These are phyloP conservation scores for Dorcoceras hygrometricum DNA, from an alignment of 257 asterid species.

Conservation along the genomic window DNA sequence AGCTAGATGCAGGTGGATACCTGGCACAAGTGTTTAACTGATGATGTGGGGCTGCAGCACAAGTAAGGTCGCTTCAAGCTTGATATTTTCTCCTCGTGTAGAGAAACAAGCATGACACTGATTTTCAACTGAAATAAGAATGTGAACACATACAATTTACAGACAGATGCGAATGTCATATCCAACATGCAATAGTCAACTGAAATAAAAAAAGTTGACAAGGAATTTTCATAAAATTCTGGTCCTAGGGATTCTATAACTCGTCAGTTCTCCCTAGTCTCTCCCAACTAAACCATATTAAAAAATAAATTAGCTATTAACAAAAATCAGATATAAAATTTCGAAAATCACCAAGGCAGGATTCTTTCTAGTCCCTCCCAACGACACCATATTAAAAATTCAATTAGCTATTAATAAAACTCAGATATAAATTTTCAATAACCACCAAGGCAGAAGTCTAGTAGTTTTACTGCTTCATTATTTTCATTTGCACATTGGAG, in stretches of 20 bases:
- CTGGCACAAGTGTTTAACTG: slow-evolving; percentile 74
- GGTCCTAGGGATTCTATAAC: slow-evolving; percentile 9
- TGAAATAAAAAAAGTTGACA: background rate
- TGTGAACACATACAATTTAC: slow-evolving; percentile 17
- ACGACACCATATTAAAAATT: background rate
- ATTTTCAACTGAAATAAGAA: slow-evolving; percentile 58
- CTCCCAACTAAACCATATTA: background rate
- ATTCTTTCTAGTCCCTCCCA: too few relatives aligned
- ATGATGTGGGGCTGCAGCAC: slow-evolving; percentile 58
- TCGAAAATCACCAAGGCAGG: slow-evolving; percentile 14
- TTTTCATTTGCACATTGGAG: slow-evolving; percentile 54
- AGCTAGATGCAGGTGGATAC: slow-evolving; percentile 32
- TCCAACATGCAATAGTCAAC: slow-evolving; percentile 13
- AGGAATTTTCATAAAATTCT: slow-evolving; percentile 2
- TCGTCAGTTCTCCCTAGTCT: background rate
- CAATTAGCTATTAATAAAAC: slow-evolving; percentile 1
- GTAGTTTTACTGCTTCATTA: slow-evolving; percentile 46
- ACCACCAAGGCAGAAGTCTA: slow-evolving; percentile 14
- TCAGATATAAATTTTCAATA: background rate
- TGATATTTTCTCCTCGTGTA: slow-evolving; percentile 63
- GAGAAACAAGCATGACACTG: slow-evolving; percentile 58
- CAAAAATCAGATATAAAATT: slow-evolving; percentile 2
- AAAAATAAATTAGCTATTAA: background rate
- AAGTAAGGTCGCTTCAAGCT: slow-evolving; percentile 79
- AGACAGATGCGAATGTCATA: slow-evolving; percentile 15